Conservation (phyloP, 805 yeast species). For the Komagataella kurtzmanii region DNA sequence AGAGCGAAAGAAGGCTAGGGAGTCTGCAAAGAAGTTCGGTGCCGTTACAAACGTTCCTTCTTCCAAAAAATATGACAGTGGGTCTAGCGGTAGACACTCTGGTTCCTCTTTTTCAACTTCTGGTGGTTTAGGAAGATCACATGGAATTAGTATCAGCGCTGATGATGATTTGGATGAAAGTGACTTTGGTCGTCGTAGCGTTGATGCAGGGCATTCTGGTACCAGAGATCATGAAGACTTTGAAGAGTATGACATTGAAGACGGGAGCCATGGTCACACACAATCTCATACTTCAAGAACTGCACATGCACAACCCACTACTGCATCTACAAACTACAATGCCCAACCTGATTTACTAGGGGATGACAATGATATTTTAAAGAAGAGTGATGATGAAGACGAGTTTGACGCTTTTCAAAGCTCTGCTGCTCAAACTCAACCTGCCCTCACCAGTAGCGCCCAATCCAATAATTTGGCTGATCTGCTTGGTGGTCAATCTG, state of each 20-base stretch:
- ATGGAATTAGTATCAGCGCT: slow-evolving; percentile 18
- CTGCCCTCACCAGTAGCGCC: slow-evolving; percentile 10
- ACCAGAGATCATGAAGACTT: slow-evolving; percentile 24
- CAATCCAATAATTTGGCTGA: slow-evolving; percentile 18
- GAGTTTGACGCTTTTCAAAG: slow-evolving; percentile 75
- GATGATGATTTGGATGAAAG: slow-evolving; percentile 40
- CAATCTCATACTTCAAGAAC: slow-evolving; percentile 15
- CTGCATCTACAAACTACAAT: slow-evolving; percentile 31
- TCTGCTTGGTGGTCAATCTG: slow-evolving; percentile 10
- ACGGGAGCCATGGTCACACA: slow-evolving; percentile 9
- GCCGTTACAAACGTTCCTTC: slow-evolving; percentile 36
- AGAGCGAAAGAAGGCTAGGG: slow-evolving; percentile 86
- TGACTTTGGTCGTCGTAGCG: slow-evolving; percentile 63
- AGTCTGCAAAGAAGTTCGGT: slow-evolving; percentile 68
- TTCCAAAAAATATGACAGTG: slow-evolving; percentile 30
- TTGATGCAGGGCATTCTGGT: slow-evolving; percentile 48
- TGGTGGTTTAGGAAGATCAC: slow-evolving; percentile 18
- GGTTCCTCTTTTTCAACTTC: slow-evolving; percentile 19
- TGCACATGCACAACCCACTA: slow-evolving; percentile 17
- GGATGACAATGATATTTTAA: not conserved
- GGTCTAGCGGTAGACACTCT: slow-evolving; percentile 23
- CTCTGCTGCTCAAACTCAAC: slow-evolving; percentile 24
- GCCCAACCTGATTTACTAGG: slow-evolving; percentile 11
- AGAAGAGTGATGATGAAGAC: slow-evolving; percentile 35
- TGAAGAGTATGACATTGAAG: slow-evolving; percentile 48